These are phyloP conservation scores for Pelagophyceae sp. DNA, from an alignment of 352 stramenopile species.

Conservation along the genomic window DNA sequence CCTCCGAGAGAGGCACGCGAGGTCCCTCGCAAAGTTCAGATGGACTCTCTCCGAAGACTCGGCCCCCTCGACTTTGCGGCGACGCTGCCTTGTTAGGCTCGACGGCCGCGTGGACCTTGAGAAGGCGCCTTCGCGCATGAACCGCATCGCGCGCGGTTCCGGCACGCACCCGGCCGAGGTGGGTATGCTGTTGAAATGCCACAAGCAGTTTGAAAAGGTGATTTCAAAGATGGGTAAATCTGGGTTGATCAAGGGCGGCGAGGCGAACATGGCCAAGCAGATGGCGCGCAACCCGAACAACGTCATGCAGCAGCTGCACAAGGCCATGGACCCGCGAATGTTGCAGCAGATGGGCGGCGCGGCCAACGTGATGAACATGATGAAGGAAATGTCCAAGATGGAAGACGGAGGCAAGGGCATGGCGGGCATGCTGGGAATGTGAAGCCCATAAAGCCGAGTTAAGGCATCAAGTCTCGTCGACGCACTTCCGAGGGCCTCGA, in stretches of 20 bases:
- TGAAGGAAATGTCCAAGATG: conserved; percentile 39
- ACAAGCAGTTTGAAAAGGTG: conserved; percentile 89
- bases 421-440: too few relatives aligned
- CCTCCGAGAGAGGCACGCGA: too few relatives aligned
- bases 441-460: too few relatives aligned
- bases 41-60: too few relatives aligned
- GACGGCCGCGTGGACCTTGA: conserved; percentile 75
- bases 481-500: too few relatives aligned
- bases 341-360: conserved; percentile 81
- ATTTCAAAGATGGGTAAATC: conserved; percentile 94
- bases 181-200: conserved; percentile 82
- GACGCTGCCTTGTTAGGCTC: too few relatives aligned
- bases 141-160: conserved; percentile 76
- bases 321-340: conserved; percentile 75
- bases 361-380: conserved; percentile 51
- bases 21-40: too few relatives aligned
- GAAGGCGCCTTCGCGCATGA: conserved; percentile 44
- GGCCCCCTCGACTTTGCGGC: too few relatives aligned
- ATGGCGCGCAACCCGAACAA: conserved; percentile 90
- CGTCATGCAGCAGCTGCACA: conserved; percentile 90
- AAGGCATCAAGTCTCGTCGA: too few relatives aligned
- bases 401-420: not conserved
- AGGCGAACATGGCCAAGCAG: conserved; percentile 72
- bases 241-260: conserved; percentile 70
- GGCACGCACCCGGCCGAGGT: conserved; percentile 65